Base-by-base conservation (phyloP, 139 green algal species). In the Trebouxia sp. region DNA sequence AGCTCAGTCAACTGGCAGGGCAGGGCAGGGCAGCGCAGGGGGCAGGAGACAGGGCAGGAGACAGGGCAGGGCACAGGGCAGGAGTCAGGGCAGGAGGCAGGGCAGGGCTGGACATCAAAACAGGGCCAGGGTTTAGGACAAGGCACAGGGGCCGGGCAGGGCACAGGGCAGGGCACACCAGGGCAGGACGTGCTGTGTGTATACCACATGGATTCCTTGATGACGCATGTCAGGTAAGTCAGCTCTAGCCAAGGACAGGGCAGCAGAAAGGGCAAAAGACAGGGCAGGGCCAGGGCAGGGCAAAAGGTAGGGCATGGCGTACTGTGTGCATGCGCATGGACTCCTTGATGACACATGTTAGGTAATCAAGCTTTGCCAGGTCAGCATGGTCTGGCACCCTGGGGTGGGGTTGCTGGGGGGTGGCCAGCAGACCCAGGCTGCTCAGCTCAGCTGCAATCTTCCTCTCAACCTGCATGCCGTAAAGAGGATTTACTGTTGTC, bases 131-230 rank as follows among this genome's bases (percentile, higher is more conserved):
- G n/a, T n/a, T n/a, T n/a, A n/a, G n/a, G n/a, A n/a, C n/a, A n/a
- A n/a, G n/a, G n/a, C n/a, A n/a, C n/a, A n/a, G n/a, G n/a, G n/a
- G n/a, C n/a, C n/a, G n/a, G n/a, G n/a, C n/a, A n/a, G n/a, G n/a
- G n/a, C n/a, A n/a, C 58, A 26, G 58, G 7, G n/a, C n/a, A n/a
- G 20, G 30, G 11, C 0, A 1, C 14, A 43, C 3, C 15, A 53
- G 20, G 20, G 1, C 28, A 42, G 2, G 28, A 15, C 47, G 17
- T 67, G 30, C 48, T 2, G 78, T 74, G 15, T 82, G 76, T 50
- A 84, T 48, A 38, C 83, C n/a, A 62, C 79, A 83, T 81, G n/a
- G 66, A 75, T 56, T 83, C 80, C 80, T 85, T 84, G 50, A 84
- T 81, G 42, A 75, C 72, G 9, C 30, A 48, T 4, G 26, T 39